Evolutionary conservation across 1,139 yeast species (phyloP), one percentile per base, ranked within the genome.

Genomic region (Saccharomyces hybrid): DNA sequence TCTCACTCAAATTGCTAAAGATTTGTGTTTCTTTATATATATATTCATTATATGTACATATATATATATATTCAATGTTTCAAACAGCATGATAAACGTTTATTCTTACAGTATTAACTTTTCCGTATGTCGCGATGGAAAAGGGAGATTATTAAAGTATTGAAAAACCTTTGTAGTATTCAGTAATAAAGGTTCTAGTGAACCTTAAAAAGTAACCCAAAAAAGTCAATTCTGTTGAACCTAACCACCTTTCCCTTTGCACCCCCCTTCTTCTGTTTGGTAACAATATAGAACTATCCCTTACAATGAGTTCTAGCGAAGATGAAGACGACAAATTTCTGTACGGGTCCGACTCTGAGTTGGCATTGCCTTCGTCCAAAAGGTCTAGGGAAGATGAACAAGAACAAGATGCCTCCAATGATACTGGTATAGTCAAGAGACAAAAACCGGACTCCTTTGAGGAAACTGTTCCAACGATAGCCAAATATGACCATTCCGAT

Each of bases 311-410:
- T 48, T 65, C 70, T n/a, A 65, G 66, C 54, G 73, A 67, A 58
- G 91, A 85, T 57, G 93, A 87, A 58, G 96, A 88, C 62, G 96
- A 89, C 67, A 93, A 86, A 52, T 89, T 83, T 69, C 79, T 89
- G 55, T 89, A 89, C 67, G 96, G 96, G 2, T 81, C 87, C 2
- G 93, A 84, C 55, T 81, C 77, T n/a, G 80, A 77, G 44, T 73
- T 68, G 26, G 52, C 48, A 5, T 23, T 51, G 6, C 47, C 49
- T 23, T 26, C 47, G 9, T 55, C 65, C 56, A 64, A 73, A 63
- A 67, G 70, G 58, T 66, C 57, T 59, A 68, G 67, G 63, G 64
- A 54, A 27, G 62, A 55, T 8, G 63, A 55, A 13, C 50, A 46
- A 30, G 61, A 53, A 52, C 48, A 50, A 41, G 46, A 58, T 20